Percentiles rank a stretch among this genome's conserved stretches.
These are phyloP conservation scores for Clavaria fumosa DNA, from an alignment of 768 basidiomycete species.

Conservation along the genomic window DNA sequence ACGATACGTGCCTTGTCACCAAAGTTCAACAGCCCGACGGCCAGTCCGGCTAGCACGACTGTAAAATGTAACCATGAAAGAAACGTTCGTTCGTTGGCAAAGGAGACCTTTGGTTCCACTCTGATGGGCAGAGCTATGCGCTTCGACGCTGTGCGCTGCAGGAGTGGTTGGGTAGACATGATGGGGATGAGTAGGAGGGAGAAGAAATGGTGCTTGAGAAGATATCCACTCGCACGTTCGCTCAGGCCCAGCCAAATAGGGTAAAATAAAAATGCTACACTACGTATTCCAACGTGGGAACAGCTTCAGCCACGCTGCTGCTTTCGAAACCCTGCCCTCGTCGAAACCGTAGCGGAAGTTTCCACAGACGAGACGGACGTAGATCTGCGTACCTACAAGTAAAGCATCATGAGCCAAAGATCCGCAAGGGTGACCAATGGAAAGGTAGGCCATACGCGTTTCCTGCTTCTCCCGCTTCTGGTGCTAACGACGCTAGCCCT, in stretches of 20 bases:
- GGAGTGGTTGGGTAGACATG: constrained; percentile 97
- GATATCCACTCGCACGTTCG: too few species aligned
- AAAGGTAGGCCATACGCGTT: constrained; percentile 32
- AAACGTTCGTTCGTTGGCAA: constrained; percentile 91
- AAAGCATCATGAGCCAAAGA: background rate
- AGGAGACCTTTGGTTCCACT: constrained; percentile 89
- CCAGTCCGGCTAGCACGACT: constrained; percentile 90
- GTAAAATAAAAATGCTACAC: too few species aligned
- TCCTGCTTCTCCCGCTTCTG: constrained; percentile 40
- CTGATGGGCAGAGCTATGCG: constrained; percentile 94
- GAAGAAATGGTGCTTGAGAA: too few species aligned
- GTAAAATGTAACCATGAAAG: constrained; percentile 98
- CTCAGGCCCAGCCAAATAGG: too few species aligned
- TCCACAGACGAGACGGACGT: constrained; percentile 67
- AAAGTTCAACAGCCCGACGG: constrained; percentile 93
- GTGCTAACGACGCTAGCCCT: constrained; percentile 51
- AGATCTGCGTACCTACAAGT: constrained; percentile 38
- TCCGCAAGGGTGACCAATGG: too few species aligned
- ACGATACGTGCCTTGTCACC: constrained; percentile 83
- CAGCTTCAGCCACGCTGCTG: constrained; percentile 41
- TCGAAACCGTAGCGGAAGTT: constrained; percentile 36
- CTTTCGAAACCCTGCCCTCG: constrained; percentile 38
- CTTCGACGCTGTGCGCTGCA: constrained; percentile 88
- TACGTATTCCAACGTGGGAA: too few species aligned
- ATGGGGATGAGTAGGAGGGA: too few species aligned